Conservation (phyloP, 2,329 filamentous ascomycete genomes). For the Penicillium sclerotigenum region DNA sequence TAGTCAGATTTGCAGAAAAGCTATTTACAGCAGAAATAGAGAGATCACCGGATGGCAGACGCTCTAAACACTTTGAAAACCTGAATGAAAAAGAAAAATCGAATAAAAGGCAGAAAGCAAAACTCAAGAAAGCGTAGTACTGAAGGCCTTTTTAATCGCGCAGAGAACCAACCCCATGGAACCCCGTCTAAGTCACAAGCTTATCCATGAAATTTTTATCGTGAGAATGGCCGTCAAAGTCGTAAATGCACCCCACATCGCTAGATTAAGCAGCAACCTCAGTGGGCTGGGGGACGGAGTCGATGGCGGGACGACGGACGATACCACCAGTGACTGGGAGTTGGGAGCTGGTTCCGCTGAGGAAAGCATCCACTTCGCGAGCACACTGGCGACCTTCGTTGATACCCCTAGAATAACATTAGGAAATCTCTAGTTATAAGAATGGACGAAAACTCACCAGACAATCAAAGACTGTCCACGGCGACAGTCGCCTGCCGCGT, state of each 20-base stretch:
- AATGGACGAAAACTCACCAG: conserved; percentile 60
- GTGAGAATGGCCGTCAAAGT: conserved; percentile 13
- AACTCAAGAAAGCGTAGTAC: neutral
- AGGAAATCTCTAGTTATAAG: neutral
- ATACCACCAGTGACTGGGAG: conserved; percentile 92
- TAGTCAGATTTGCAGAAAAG: conserved; percentile 7
- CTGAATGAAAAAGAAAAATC: neutral
- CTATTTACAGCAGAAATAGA: conserved; percentile 13
- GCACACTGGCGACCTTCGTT: conserved; percentile 94
- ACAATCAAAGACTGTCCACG: conserved; percentile 94
- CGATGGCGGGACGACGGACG: conserved; percentile 68
- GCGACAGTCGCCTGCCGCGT: conserved; percentile 91
- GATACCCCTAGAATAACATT: conserved; percentile 65
- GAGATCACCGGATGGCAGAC: conserved; percentile 15
- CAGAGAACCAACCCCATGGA: neutral
- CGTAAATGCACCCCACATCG: conserved; percentile 5
- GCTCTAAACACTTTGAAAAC: conserved; percentile 21
- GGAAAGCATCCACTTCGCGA: conserved; percentile 84
- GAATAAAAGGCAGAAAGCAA: conserved; percentile 8
- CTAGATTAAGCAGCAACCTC: conserved; percentile 30
- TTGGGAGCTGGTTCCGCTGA: conserved; percentile 69
- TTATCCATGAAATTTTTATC: conserved; percentile 6
- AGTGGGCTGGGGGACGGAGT: conserved; percentile 38
- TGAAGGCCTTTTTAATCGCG: neutral
- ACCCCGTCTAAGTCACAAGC: conserved; percentile 8